Evolutionary conservation across 257 asterid genomes (phyloP), one percentile per base, ranked within the genome.

Genomic region (Scutellaria minor): DNA sequence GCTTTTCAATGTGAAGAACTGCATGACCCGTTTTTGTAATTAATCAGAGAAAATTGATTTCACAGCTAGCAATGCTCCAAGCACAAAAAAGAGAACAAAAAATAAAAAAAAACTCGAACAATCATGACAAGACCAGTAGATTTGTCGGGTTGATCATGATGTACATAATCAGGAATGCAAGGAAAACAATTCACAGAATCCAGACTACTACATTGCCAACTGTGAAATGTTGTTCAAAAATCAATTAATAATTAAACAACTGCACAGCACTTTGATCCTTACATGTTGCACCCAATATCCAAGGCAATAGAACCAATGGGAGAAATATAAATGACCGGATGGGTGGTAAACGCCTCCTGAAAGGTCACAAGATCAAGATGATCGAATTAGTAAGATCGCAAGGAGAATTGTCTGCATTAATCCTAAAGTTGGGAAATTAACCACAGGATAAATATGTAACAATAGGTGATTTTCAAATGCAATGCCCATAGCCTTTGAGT

Each of bases 261-360:
- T 63, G 54, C 56, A 77, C 53, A 73, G 44, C 41, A 58, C 37
- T 41, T 75, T 14, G 64, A 72, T 31, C 50, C 88, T 84, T 86
- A 91, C 97, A 48, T 75, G 87, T 64, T 67, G 95, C 87, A 71
- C 82, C 75, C 52, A 80, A 79, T 75, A 86, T 79, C 97, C 97
- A 91, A 3, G 97, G 97, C 83, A 89, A 75, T 61, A 91, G 83
- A 71, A 86, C 80, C 70, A 89, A 64, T 9, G 95, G 85, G 71
- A 91, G 88, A 75, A 82, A 79, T 68, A 80, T 61, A 71, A 79
- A 79, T 40, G 97, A 84, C 59, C 91, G 87, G 60, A 91, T 76
- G 12, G 93, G 95, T 64, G 97, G 91, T 73, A 91, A 81, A 54
- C 86, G 91, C 82, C 96, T 87, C 96, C 97, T 91, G 95, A 50